Base-by-base conservation (phyloP, 257 asterid genomes). In the Schizonepeta tenuifolia region DNA sequence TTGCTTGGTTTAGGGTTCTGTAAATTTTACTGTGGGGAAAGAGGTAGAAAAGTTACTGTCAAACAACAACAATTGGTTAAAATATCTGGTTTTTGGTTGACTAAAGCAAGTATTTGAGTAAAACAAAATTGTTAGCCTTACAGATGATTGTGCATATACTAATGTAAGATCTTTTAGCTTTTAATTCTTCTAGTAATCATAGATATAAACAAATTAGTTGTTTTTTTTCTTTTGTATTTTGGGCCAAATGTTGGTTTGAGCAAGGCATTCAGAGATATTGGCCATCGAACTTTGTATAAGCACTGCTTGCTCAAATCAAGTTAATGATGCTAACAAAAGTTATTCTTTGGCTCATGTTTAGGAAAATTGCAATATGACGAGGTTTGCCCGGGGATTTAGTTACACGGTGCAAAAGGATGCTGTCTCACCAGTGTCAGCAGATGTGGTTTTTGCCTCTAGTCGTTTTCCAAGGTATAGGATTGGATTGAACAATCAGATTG, bases 321-420 rank as follows among this genome's bases (percentile, higher is more conserved):
- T 21, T 72, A n/a, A 54, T 60, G 44, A 20, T 44, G 17, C 71
- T 67, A 38, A 67, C 15, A 26, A 15, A 47, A 46, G 9, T 15
- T 20, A 31, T 47, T 31, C 46, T 31, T 50, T 69, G 57, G 53
- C 31, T 4, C 24, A 41, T 62, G 13, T 44, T 70, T 60, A 83
- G 87, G 83, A 33, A 44, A 41, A 69, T 64, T 31, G 54, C 76
- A 81, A 62, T 28, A 93, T 93, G 98, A 90, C 96, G 75, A 89
- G 93, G 83, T 78, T 90, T 66, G 86, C 88, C 71, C 95, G 94
- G 41, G 96, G 89, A 59, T 90, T 85, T 63, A 87, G 89, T 53
- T 83, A 85, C 82, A 87, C 96, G 17, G 78, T 89, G 89, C 97
- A 87, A 76, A 87, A 74, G 73, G 96, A 86, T 80, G 92, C 88